Evolutionary conservation across 1,284 basidiomycete species (phyloP).

Genomic region (Neotropicomus parvogracilis): DNA sequence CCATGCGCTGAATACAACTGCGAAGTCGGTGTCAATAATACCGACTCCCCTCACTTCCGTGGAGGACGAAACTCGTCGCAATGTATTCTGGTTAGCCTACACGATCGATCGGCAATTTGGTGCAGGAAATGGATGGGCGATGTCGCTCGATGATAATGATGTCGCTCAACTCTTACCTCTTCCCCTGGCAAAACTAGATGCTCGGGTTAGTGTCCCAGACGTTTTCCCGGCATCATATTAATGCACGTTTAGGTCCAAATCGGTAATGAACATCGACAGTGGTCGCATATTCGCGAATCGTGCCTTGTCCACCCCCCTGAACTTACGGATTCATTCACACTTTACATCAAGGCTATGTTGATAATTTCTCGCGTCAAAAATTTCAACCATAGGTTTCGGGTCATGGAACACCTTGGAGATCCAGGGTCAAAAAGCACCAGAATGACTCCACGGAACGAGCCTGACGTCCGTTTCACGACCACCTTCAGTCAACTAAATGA

Average conservation of each 20-base stretch:
- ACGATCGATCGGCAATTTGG: conserved; percentile 63
- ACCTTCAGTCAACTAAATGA: conserved; percentile 67
- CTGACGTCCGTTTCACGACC: conserved; percentile 55
- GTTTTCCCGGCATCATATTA: conserved; percentile 14
- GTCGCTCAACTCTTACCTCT: conserved; percentile 68
- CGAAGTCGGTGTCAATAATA: conserved; percentile 54
- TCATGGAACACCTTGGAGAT: conserved; percentile 56
- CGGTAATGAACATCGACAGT: conserved; percentile 57
- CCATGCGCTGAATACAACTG: conserved; percentile 53
- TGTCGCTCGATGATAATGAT: conserved; percentile 67
- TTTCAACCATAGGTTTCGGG: conserved; percentile 68
- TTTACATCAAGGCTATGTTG: conserved; percentile 70
- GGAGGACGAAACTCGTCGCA: conserved; percentile 68
- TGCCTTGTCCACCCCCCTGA: conserved; percentile 55
- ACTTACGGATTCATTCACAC: conserved; percentile 69
- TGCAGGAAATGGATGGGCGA: conserved; percentile 66
- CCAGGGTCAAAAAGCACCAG: conserved; percentile 19
- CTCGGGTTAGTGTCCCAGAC: conserved; percentile 45
- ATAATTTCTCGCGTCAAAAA: conserved; percentile 65
- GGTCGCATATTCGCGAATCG: conserved; percentile 59
- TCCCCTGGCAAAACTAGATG: conserved; percentile 55
- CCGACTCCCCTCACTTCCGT: conserved; percentile 53
- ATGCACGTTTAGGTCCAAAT: conserved; percentile 44
- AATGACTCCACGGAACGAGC: conserved; percentile 22
- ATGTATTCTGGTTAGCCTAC: conserved; percentile 72